These are phyloP conservation scores for Candida stauntonica DNA, from an alignment of 805 yeast genomes.

Conservation along the genomic window DNA sequence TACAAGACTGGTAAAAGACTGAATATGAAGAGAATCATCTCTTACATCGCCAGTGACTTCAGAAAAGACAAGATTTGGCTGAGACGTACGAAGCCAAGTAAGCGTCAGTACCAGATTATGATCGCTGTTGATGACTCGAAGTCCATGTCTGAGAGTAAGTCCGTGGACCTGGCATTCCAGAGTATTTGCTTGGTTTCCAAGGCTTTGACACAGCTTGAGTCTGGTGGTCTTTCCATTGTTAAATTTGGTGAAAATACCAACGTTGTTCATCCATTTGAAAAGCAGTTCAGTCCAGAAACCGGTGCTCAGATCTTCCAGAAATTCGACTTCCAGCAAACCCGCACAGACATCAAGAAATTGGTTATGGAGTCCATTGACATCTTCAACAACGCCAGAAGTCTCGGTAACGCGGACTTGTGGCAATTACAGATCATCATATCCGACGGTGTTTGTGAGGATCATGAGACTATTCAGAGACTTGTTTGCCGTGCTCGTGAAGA, in stretches of 20 bases:
- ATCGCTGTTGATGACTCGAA: constrained; percentile 96
- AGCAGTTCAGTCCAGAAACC: constrained; percentile 75
- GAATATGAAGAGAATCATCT: constrained; percentile 95
- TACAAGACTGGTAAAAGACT: constrained; percentile 95
- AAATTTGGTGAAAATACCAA: constrained; percentile 82
- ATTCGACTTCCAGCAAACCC: constrained; percentile 86
- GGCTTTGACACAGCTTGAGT: constrained; percentile 88
- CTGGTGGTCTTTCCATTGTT: constrained; percentile 88
- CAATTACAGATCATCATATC: constrained; percentile 88
- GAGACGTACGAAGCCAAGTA: constrained; percentile 94
- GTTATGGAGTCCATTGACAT: constrained; percentile 67
- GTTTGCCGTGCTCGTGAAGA: constrained; percentile 92
- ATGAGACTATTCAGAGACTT: constrained; percentile 71
- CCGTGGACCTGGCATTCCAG: constrained; percentile 89
- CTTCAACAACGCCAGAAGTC: constrained; percentile 53
- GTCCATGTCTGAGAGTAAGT: constrained; percentile 92
- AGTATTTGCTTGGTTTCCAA: constrained; percentile 91
- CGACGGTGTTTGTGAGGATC: constrained; percentile 98
- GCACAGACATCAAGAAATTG: constrained; percentile 77
- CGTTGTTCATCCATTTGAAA: constrained; percentile 86
- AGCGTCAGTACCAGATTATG: constrained; percentile 96
- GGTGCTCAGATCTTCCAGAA: constrained; percentile 83
- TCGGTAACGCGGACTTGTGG: constrained; percentile 69
- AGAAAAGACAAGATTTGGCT: constrained; percentile 98
- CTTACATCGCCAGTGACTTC: constrained; percentile 96